Conservation (phyloP, 2,329 filamentous ascomycete species). For the Aspergillus hortae region DNA sequence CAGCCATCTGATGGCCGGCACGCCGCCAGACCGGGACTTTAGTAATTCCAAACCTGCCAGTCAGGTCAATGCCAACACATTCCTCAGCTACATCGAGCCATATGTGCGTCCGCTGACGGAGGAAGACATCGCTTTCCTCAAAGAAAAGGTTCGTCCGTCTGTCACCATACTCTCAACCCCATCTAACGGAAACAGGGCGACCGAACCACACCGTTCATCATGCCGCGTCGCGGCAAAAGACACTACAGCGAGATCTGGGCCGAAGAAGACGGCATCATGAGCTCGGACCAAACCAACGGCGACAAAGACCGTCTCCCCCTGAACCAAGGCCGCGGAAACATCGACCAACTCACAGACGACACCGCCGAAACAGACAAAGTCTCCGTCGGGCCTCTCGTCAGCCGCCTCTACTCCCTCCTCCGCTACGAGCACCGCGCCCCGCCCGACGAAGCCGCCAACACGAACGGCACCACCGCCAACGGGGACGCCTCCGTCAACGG, state of each 20-base stretch:
- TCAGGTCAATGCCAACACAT: slow-evolving; percentile 90
- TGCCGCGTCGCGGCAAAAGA: slow-evolving; percentile 78
- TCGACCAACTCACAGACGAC: slow-evolving; percentile 83
- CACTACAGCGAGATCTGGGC: slow-evolving; percentile 91
- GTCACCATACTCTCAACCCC: background rate
- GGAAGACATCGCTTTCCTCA: slow-evolving; percentile 88
- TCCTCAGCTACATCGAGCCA: slow-evolving; percentile 86
- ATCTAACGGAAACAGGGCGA: slow-evolving; percentile 56
- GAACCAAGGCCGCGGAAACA: slow-evolving; percentile 79
- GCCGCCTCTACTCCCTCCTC: slow-evolving; percentile 74
- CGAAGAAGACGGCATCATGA: slow-evolving; percentile 81
- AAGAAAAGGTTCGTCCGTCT: slow-evolving; percentile 62
- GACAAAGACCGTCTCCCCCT: slow-evolving; percentile 65
- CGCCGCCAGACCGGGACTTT: slow-evolving; percentile 91
- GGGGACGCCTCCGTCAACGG: slow-evolving; percentile 46
- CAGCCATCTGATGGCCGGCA: slow-evolving; percentile 78
- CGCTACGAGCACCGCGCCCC: slow-evolving; percentile 63
- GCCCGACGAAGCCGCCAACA: slow-evolving; percentile 52
- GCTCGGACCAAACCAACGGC: slow-evolving; percentile 63
- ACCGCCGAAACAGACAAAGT: slow-evolving; percentile 85
- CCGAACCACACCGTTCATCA: slow-evolving; percentile 75
- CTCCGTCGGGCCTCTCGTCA: slow-evolving; percentile 80
- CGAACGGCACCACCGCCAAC: slow-evolving; percentile 53
- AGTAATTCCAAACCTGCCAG: slow-evolving; percentile 89
- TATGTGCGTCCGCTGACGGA: slow-evolving; percentile 87